Evolutionary conservation across 2,329 filamentous ascomycete species (phyloP).

Genomic region (Raffaelea arxii): DNA sequence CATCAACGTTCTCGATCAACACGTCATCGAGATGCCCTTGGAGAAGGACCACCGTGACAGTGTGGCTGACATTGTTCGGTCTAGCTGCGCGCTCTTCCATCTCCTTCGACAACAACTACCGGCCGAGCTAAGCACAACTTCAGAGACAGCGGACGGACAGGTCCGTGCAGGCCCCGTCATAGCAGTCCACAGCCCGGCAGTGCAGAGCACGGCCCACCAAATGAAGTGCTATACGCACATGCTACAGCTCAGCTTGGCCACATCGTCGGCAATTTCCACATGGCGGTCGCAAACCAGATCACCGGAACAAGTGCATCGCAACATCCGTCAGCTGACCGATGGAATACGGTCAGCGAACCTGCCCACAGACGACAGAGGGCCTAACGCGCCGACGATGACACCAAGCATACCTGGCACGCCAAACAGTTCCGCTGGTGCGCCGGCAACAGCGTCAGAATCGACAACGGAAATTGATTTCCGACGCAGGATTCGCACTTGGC

Average conservation of each 20-base stretch:
- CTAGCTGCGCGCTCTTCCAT: neutral
- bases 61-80: neutral
- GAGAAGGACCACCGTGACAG: slow-evolving; percentile 3
- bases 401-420: too few relatives aligned
- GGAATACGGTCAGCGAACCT: slow-evolving; percentile 1
- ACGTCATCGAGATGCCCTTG: slow-evolving; percentile 1
- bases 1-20: slow-evolving; percentile 2
- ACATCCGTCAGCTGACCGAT: slow-evolving; percentile 1
- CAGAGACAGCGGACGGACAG: neutral
- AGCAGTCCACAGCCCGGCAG: neutral
- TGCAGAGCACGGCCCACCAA: slow-evolving; percentile 2
- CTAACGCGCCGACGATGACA: too few relatives aligned
- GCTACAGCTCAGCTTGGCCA: slow-evolving; percentile 4
- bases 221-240: slow-evolving; percentile 2
- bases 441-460: too few relatives aligned
- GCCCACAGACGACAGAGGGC: too few relatives aligned
- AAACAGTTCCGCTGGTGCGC: too few relatives aligned
- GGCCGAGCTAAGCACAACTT: neutral
- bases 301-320: neutral
- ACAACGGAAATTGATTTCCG: too few relatives aligned
- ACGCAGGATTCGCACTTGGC: slow-evolving; percentile 2
- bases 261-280: neutral
- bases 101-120: neutral
- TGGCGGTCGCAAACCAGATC: neutral
- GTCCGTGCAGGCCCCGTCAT: neutral